These are phyloP conservation scores for Yamadazyma atlantica DNA, from an alignment of 1,139 yeast species.

Conservation along the genomic window DNA sequence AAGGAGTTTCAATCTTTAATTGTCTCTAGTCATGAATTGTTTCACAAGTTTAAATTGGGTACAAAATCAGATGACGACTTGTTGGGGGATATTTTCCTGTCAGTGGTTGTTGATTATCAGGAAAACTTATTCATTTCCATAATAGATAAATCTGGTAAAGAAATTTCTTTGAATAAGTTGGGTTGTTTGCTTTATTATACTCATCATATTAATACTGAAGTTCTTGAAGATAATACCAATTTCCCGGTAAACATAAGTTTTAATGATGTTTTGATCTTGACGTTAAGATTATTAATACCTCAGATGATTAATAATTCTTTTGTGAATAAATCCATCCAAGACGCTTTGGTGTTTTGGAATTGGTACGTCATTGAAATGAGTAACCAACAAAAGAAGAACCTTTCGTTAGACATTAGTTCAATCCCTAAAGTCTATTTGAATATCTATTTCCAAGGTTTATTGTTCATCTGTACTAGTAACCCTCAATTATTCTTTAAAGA, in stretches of 20 bases:
- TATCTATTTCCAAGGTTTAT: constrained; percentile 35
- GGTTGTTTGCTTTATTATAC: constrained; percentile 28
- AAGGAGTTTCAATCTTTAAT: constrained; percentile 36
- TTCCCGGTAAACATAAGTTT: constrained; percentile 22
- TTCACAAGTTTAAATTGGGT: constrained; percentile 23
- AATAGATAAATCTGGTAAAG: constrained; percentile 23
- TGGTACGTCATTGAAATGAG: constrained; percentile 35
- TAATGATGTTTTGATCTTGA: constrained; percentile 32
- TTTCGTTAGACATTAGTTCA: constrained; percentile 31
- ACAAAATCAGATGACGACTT: constrained; percentile 24
- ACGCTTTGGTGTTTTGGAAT: constrained; percentile 36
- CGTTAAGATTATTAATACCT: constrained; percentile 38
- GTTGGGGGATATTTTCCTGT: constrained; percentile 33
- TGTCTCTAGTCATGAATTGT: constrained; percentile 24
- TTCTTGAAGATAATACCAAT: constrained; percentile 1
- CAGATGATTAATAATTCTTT: constrained; percentile 33
- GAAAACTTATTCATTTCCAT: constrained; percentile 23
- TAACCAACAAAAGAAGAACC: constrained; percentile 13
- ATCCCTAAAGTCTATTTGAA: constrained; percentile 32
- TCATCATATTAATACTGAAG: constrained; percentile 7
- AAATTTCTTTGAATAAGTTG: constrained; percentile 19
- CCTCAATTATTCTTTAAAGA: constrained; percentile 10
- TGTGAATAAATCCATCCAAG: constrained; percentile 25
- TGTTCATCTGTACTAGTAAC: constrained; percentile 23
- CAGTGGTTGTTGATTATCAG: constrained; percentile 35